Base-by-base conservation (phyloP, 768 basidiomycete genomes). In the Tricholoma saponaceum region DNA sequence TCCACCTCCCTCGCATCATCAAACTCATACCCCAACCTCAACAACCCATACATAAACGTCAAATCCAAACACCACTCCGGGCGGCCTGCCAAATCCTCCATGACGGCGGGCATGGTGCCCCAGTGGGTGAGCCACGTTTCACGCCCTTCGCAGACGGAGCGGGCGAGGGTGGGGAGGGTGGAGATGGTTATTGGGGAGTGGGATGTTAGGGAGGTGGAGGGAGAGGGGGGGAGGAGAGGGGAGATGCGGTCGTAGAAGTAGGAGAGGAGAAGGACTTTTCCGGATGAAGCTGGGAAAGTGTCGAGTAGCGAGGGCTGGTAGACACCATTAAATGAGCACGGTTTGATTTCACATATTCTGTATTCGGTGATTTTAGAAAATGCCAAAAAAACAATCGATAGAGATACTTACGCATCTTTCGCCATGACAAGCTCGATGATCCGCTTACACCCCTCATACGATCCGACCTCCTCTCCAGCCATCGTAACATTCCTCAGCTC, bases 51-150 rank as follows among this genome's bases (percentile, higher is more conserved):
- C 95, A 94, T 92, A 71, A 96, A 99, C 43, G 92, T 98, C 66
- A 98, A 71, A 70, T 99, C 96, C 39, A 98, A 80, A 70, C 97
- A 99, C 79, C 89, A 95, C 76, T 98, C 96, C 0, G 96, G 95
- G 9, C 95, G 79, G 50, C 77, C 91, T 50, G 82, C 77, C 5
- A 98, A 76, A 66, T 97, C 96, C 0, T 72, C 77, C 67, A 79
- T 73, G 14, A 78, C 39, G 12, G 60, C 65, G 5, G 64, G 25
- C 18, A 76, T 59, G 6, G 64, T 53, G 6, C 72, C 76, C 77
- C 77, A 80, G 33, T 82, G 82, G 1, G 67, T 70, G 5, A 72
- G 67, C 90, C 93, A 93, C 25, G 78, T 72, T 0, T 72, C 54
- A 2, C 76, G 81, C 0, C 95, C 95, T 4, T 71, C 71, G 67